These are phyloP conservation scores for Eucalyptus shirleyi DNA, from an alignment of 345 rosid species.

Conservation along the genomic window DNA sequence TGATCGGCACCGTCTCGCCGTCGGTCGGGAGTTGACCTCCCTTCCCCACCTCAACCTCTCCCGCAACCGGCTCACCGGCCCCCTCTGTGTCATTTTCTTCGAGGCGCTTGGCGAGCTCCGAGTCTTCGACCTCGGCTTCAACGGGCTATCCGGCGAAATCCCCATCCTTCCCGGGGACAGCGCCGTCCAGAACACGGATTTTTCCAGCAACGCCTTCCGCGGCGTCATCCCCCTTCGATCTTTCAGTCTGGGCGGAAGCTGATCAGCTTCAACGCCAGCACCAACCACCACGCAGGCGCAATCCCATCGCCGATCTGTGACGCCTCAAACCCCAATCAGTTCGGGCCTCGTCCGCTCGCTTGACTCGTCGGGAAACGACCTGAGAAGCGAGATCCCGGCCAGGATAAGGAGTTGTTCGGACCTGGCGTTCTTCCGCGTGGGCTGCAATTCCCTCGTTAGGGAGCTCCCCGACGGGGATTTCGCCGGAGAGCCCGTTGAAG, in stretches of 20 bases:
- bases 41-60: no score
- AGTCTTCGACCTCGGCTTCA: constrained; percentile 66
- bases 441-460: constrained; percentile 20
- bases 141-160: constrained; percentile 42
- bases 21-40: no score
- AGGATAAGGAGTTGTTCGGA: constrained; percentile 38
- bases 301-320: constrained; percentile 49
- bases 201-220: constrained; percentile 46
- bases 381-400: constrained; percentile 19
- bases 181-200: constrained; percentile 25
- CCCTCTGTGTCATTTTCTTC: constrained; percentile 30
- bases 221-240: constrained; percentile 22
- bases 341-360: constrained; percentile 9
- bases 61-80: constrained; percentile 35
- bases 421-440: constrained; percentile 33
- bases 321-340: not conserved
- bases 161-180: not conserved
- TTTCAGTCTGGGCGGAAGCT: constrained; percentile 32
- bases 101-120: constrained; percentile 26
- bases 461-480: constrained; percentile 9
- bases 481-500: constrained; percentile 44
- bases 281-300: constrained; percentile 49
- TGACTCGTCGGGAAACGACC: constrained; percentile 60
- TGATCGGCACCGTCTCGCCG: no score
- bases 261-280: constrained; percentile 55